phyloP scores from a whole-genome alignment of 352 stramenopile species.

The Phytophthora pinifolia region DNA sequence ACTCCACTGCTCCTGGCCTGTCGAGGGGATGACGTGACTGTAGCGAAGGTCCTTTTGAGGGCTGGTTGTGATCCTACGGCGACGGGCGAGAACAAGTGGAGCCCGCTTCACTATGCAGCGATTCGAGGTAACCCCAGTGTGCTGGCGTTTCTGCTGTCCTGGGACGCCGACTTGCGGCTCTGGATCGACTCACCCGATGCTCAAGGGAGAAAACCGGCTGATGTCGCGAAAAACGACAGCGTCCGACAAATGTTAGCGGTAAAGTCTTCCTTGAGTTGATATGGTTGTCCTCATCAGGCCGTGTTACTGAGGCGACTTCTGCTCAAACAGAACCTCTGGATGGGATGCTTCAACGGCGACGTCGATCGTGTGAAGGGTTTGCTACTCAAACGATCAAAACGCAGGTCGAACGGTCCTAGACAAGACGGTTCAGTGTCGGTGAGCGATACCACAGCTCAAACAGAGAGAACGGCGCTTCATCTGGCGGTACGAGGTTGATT shows the following conservation, averaged over 20 bases:
- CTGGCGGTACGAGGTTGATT: constrained; percentile 33
- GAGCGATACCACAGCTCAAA: constrained; percentile 32
- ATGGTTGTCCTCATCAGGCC: background rate
- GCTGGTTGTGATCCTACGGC: constrained; percentile 29
- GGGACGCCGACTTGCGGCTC: constrained; percentile 40
- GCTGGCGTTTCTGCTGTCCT: constrained; percentile 41
- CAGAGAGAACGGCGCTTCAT: constrained; percentile 47
- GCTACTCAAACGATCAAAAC: constrained; percentile 16
- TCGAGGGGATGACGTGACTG: constrained; percentile 21
- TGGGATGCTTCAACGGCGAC: constrained; percentile 36
- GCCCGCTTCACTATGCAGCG: constrained; percentile 49
- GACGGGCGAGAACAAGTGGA: constrained; percentile 39
- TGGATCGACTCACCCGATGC: constrained; percentile 36
- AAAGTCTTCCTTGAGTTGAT: background rate
- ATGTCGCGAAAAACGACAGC: constrained; percentile 32
- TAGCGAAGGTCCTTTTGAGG: constrained; percentile 33
- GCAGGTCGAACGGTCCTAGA: background rate
- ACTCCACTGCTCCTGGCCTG: constrained; percentile 51
- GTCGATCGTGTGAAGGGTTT: constrained; percentile 27
- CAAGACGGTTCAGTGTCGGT: constrained; percentile 10
- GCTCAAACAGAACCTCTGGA: constrained; percentile 40
- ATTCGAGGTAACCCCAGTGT: constrained; percentile 33
- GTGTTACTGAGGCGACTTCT: background rate
- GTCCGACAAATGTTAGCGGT: constrained; percentile 29
- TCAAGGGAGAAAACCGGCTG: constrained; percentile 39